Conservation (phyloP, 2,329 filamentous ascomycete genomes). For the Hyphodiscus sp. region DNA sequence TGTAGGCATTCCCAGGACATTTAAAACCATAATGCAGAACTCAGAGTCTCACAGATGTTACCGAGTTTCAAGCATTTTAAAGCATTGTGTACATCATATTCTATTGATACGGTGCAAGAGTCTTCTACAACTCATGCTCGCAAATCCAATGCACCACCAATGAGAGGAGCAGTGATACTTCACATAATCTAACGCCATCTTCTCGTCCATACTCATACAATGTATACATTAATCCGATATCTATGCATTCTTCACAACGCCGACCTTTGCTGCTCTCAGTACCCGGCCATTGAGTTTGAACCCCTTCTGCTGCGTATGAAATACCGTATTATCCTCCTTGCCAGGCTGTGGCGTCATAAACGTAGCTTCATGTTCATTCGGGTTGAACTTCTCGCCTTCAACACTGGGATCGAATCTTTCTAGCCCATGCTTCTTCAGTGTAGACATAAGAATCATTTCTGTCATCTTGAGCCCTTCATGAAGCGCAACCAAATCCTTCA, state of each 20-base stretch:
- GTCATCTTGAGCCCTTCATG: conserved; percentile 95
- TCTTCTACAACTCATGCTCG: conserved; percentile 10
- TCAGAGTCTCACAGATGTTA: no score
- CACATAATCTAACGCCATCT: conserved; percentile 19
- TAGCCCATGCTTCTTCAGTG: conserved; percentile 88
- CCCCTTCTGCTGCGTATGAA: conserved; percentile 91
- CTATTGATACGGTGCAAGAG: background rate
- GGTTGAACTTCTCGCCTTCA: conserved; percentile 81
- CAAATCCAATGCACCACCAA: conserved; percentile 13
- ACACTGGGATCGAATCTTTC: conserved; percentile 74
- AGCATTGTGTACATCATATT: conserved; percentile 4
- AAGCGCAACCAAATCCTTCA: conserved; percentile 70
- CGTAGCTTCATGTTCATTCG: conserved; percentile 92
- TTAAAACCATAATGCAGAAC: no score
- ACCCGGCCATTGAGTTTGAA: conserved; percentile 89
- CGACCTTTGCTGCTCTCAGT: conserved; percentile 88
- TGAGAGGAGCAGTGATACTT: conserved; percentile 26
- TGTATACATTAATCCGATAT: conserved; percentile 11
- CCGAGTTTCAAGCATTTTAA: background rate
- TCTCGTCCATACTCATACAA: conserved; percentile 19
- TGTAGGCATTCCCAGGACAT: no score
- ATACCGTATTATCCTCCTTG: conserved; percentile 86
- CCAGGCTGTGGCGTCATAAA: conserved; percentile 85
- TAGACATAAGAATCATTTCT: conserved; percentile 77
- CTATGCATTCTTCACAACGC: conserved; percentile 75